Evolutionary conservation across 164 flowering plant species (phyloP), one percentile per base, ranked within the genome.

Genomic region (Vitis riparia): DNA sequence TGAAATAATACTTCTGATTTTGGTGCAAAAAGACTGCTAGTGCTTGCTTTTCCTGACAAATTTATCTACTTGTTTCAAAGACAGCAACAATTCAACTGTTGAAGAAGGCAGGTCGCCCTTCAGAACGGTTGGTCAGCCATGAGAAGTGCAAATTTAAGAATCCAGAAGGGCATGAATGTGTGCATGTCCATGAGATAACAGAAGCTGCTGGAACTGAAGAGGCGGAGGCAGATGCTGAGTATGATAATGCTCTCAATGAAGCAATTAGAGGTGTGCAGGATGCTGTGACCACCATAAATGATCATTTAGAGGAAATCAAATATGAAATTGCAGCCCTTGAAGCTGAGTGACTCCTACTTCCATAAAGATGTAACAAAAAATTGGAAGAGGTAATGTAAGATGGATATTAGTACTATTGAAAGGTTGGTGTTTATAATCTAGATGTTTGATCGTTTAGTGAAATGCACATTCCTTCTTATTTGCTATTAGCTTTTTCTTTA

Each of bases 21-120:
- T 32, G 44, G 44, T 37, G 44, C 44, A 37, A 37, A 37, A 37
- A 37, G 44, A 37, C 44, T 37, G 44, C 44, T 37, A 37, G 44
- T 37, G 44, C 44, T 37, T 37, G 44, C 44, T 37, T 37, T 37
- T 37, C 6, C 44, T 49, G 37, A 30, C 8, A 37, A 19, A 23
- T 9, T 55, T 65, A 15, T 50, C 51, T 70, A 15, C 50, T 8
- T 61, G 16, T 56, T 47, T 47, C 49, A 65, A 65, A 95, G 99
- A 95, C 99, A 0, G 98, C 86, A 8, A 88, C 88, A 55, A 93
- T 95, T 71, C 99, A 95, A 78, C 77, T 95, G 16, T 67, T 95
- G 80, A 95, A 93, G 86, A 95, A 90, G 80, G 93, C 93, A 14
- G 98, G 99, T 8, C 88, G 93, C 0, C 99, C 99, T 13, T 95